Evolutionary conservation across 2,329 filamentous ascomycete genomes (phyloP).

Genomic region (Exutisphaerella laricina): DNA sequence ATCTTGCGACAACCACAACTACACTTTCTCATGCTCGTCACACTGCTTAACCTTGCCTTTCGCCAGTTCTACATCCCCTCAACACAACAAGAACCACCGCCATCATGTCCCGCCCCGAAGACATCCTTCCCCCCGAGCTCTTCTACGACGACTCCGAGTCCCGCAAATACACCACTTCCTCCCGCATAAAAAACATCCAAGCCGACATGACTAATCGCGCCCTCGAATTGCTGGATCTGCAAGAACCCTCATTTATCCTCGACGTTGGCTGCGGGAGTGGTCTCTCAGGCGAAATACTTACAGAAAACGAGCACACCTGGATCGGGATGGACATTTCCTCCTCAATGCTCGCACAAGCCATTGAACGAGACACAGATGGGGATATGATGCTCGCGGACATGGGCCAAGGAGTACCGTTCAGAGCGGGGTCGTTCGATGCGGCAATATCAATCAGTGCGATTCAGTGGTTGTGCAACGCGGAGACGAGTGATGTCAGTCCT

Average conservation of each 20-base stretch:
- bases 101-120: slow-evolving; percentile 93
- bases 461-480: slow-evolving; percentile 98
- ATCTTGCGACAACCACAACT: no score
- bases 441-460: slow-evolving; percentile 92
- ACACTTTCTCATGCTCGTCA: slow-evolving; percentile 1
- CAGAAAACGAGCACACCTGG: slow-evolving; percentile 78
- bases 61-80: background rate
- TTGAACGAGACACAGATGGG: slow-evolving; percentile 86
- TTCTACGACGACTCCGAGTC: slow-evolving; percentile 97
- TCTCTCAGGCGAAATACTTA: slow-evolving; percentile 88
- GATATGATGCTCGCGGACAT: slow-evolving; percentile 94
- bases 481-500: slow-evolving; percentile 76
- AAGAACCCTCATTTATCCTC: slow-evolving; percentile 76
- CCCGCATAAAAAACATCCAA: slow-evolving; percentile 92
- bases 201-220: slow-evolving; percentile 90
- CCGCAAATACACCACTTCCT: slow-evolving; percentile 94
- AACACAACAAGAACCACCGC: slow-evolving; percentile 1
- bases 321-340: slow-evolving; percentile 94
- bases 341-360: slow-evolving; percentile 92
- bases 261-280: slow-evolving; percentile 96
- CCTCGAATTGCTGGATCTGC: slow-evolving; percentile 80
- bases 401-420: slow-evolving; percentile 90
- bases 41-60: slow-evolving; percentile 2
- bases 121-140: slow-evolving; percentile 75
- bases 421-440: slow-evolving; percentile 86